Evolutionary conservation across 176 grass and related monocot genomes (phyloP).

Genomic region (Oryza coarctata): DNA sequence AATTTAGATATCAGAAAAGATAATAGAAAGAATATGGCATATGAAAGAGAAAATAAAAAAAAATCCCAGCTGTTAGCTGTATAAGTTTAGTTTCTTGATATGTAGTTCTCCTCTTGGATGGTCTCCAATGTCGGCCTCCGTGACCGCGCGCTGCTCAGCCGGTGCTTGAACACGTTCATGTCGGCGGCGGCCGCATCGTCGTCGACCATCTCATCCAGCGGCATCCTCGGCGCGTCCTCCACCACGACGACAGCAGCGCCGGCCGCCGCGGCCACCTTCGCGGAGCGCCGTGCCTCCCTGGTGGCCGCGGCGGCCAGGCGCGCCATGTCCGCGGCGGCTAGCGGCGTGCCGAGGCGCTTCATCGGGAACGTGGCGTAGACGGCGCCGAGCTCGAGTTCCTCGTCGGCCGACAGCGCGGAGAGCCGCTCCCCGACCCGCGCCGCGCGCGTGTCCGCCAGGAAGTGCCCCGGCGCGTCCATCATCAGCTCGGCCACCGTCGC

Average conservation of each 20-base stretch:
- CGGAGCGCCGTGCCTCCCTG: conserved; percentile 45
- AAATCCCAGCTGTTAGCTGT: neutral
- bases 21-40: neutral
- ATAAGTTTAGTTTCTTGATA: conserved; percentile 27
- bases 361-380: conserved; percentile 68
- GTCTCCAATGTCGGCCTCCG: conserved; percentile 80
- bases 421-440: conserved; percentile 55
- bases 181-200: conserved; percentile 35
- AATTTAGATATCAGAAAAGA: neutral
- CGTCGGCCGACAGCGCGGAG: conserved; percentile 63
- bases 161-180: conserved; percentile 63
- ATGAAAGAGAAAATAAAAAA: neutral
- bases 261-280: conserved; percentile 39
- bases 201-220: conserved; percentile 49
- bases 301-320: conserved; percentile 44
- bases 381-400: conserved; percentile 66
- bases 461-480: conserved; percentile 80
- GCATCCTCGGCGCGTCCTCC: conserved; percentile 12
- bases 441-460: conserved; percentile 50
- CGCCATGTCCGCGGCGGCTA: conserved; percentile 46
- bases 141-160: conserved; percentile 54
- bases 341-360: conserved; percentile 62
- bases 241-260: neutral
- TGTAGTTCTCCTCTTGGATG: conserved; percentile 70
- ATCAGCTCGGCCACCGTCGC: conserved; percentile 80